Conservation (phyloP, 306 rosid species). For the Boehmeria nivea region DNA sequence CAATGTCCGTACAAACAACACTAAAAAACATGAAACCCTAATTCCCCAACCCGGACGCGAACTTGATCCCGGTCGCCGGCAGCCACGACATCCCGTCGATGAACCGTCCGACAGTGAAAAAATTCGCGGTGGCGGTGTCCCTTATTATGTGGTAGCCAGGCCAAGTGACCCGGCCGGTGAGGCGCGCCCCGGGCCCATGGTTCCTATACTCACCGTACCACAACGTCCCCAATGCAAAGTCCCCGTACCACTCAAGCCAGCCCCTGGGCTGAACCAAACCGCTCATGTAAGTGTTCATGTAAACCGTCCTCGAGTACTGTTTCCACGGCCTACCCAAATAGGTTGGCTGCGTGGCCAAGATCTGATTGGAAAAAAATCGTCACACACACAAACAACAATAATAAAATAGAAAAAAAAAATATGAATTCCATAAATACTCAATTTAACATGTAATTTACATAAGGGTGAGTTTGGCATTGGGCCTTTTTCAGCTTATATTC, state of each 20-base stretch:
- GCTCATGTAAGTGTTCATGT: slow-evolving; percentile 65
- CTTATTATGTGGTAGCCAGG: slow-evolving; percentile 61
- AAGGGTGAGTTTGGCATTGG: too few relatives aligned
- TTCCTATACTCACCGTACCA: slow-evolving; percentile 87
- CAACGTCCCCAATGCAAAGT: slow-evolving; percentile 63
- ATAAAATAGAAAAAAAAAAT: too few relatives aligned
- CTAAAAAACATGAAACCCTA: slow-evolving; percentile 10
- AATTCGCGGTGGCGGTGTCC: slow-evolving; percentile 38
- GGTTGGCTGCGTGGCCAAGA: slow-evolving; percentile 68
- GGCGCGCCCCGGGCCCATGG: slow-evolving; percentile 52
- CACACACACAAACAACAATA: too few relatives aligned
- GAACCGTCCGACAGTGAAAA: slow-evolving; percentile 47
- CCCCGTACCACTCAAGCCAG: slow-evolving; percentile 81
- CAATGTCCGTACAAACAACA: too few relatives aligned
- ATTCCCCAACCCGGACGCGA: slow-evolving; percentile 43
- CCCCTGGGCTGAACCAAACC: slow-evolving; percentile 70
- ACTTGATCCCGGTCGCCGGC: slow-evolving; percentile 62
- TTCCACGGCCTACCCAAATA: slow-evolving; percentile 85
- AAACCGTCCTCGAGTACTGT: slow-evolving; percentile 61
- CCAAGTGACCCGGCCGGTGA: slow-evolving; percentile 50
- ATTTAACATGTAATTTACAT: too few relatives aligned
- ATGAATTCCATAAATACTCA: too few relatives aligned
- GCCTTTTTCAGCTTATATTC: too few relatives aligned
- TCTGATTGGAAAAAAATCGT: slow-evolving; percentile 23
- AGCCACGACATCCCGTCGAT: slow-evolving; percentile 57